Evolutionary conservation across 139 green algal genomes (phyloP), one percentile per base, ranked within the genome.

Genomic region (Asterochloris erici): DNA sequence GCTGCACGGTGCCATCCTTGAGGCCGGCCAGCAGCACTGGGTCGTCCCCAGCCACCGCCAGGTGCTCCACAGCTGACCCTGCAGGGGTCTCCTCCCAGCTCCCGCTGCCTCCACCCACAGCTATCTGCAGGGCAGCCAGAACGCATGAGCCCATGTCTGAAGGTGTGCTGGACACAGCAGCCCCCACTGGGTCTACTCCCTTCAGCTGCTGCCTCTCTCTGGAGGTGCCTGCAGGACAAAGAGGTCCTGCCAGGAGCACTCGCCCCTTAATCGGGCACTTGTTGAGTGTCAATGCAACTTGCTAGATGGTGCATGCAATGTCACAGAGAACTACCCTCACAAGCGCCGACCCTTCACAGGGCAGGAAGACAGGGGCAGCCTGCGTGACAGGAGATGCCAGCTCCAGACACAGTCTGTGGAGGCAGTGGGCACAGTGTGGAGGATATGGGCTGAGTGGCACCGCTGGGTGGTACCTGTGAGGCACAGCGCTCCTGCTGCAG

Each of bases 401-500:
- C 38, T 54, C 38, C 2, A 54, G 38, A 54, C 38, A 54, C 4
- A 2, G 6, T 54, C 38, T 54, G 2, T 6, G 6, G 2, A 6
- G 38, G 38, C 38, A 54, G 38, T 6, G 38, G 38, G 38, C 38
- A 54, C 38, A 6, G 2, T 54, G 38, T 54, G 38, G 38, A 54
- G 38, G 38, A 2, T 54, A 6, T 54, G 6, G 38, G 38, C 38
- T 54, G 38, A 54, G 38, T 54, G 38, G 38, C 38, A 54, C 38
- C 4, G 38, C 6, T 2, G 68, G 38, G 10, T 19, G 38, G 13
- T 17, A 94, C 85, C 88, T 92, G 85, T 12, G 81, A 71, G 26
- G 87, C 81, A 79, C 90, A 93, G 26, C 78, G 60, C 85, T 95
- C 91, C 21, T 86, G 79, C 27, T 84, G 79, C 38, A 95, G 80